A percentile compares a stretch with the other conserved stretches of the same genome.
Conservation (phyloP, 1,139 yeast species). For the Kluyveromyces sp. region DNA sequence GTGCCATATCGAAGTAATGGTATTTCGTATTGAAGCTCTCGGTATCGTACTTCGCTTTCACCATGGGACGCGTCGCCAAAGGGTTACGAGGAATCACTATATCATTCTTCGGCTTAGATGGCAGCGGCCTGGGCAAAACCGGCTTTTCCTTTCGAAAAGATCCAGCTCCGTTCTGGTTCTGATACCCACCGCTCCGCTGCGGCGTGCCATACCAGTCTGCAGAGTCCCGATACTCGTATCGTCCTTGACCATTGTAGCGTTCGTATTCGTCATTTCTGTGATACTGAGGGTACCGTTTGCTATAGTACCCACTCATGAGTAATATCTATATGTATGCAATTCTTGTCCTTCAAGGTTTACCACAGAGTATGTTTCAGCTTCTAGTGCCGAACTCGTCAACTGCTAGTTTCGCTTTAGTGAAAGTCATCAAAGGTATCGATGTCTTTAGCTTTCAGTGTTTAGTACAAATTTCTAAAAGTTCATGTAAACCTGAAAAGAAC, state of each 20-base stretch:
- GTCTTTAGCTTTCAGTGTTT: neutral
- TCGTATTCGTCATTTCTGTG: neutral
- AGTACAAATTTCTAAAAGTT: neutral
- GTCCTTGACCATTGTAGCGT: neutral
- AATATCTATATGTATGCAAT: neutral
- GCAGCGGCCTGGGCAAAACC: neutral
- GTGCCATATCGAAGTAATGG: conserved; percentile 28
- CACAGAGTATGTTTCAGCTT: too few relatives aligned
- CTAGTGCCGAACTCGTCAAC: too few relatives aligned
- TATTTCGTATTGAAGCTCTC: conserved; percentile 22
- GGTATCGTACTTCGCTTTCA: conserved; percentile 18
- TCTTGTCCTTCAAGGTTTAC: neutral
- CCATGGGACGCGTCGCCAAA: conserved; percentile 3
- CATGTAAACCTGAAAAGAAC: neutral
- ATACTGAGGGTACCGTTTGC: conserved; percentile 1
- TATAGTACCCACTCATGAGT: conserved; percentile 4
- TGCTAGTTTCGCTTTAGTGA: too few relatives aligned
- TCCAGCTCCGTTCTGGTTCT: neutral
- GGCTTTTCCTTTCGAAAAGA: neutral
- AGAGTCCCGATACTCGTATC: conserved; percentile 1
- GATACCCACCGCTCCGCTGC: neutral
- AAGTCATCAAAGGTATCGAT: neutral
- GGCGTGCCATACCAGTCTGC: neutral
- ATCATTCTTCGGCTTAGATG: neutral
- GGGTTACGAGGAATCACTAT: neutral